These are phyloP conservation scores for Aspergillus fumigatus DNA, from an alignment of 2,329 filamentous ascomycete species.

Conservation along the genomic window DNA sequence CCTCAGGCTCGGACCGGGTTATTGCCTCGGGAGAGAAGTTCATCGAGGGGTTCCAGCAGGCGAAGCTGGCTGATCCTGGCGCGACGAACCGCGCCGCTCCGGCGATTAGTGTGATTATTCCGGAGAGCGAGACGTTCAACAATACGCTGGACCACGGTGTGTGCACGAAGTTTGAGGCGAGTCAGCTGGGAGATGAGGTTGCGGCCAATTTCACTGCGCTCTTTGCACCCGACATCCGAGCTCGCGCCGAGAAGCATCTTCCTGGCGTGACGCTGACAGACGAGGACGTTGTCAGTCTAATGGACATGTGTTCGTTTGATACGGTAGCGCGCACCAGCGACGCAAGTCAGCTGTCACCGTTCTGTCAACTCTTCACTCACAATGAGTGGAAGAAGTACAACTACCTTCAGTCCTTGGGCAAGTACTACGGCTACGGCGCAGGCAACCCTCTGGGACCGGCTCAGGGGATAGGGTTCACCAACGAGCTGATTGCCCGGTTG, in stretches of 20 bases:
- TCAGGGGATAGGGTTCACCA: slow-evolving; percentile 81
- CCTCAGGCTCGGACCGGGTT: slow-evolving; percentile 66
- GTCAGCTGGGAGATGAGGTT: slow-evolving; percentile 39
- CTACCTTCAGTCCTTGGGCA: slow-evolving; percentile 73
- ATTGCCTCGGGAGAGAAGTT: slow-evolving; percentile 71
- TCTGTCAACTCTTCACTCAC: slow-evolving; percentile 70
- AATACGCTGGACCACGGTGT: slow-evolving; percentile 75
- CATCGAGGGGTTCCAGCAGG: slow-evolving; percentile 65
- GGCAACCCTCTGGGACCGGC: slow-evolving; percentile 77
- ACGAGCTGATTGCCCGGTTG: slow-evolving; percentile 79
- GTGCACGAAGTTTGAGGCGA: slow-evolving; percentile 67
- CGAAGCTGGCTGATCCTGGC: slow-evolving; percentile 42
- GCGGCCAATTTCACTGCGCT: slow-evolving; percentile 56
- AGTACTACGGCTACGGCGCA: slow-evolving; percentile 76
- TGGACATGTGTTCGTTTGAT: slow-evolving; percentile 85
- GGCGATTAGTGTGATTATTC: slow-evolving; percentile 61
- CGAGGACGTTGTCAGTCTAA: slow-evolving; percentile 64
- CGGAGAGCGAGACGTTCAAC: slow-evolving; percentile 63
- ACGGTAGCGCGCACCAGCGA: slow-evolving; percentile 60
- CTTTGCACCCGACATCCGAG: slow-evolving; percentile 65
- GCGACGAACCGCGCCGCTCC: slow-evolving; percentile 47
- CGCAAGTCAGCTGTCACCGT: slow-evolving; percentile 56
- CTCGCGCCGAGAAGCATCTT: slow-evolving; percentile 65
- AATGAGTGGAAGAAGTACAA: slow-evolving; percentile 75
- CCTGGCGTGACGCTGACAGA: slow-evolving; percentile 61